A percentile compares a stretch with the other conserved stretches of the same genome.
These are phyloP conservation scores for Aspergillus ruber DNA, from an alignment of 2,329 filamentous ascomycete genomes.

Conservation along the genomic window DNA sequence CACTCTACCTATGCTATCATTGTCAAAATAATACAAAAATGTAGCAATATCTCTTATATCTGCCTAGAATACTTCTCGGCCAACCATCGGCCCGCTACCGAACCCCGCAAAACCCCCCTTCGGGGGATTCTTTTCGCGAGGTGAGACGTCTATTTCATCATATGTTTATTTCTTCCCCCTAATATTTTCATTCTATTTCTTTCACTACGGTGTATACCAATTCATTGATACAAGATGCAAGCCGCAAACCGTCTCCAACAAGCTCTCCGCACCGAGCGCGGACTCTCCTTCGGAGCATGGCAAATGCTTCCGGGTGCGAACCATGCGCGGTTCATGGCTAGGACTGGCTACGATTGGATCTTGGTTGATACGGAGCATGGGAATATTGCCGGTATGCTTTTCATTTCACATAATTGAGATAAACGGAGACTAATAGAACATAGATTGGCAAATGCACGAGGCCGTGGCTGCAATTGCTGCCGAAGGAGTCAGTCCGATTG, in stretches of 20 bases:
- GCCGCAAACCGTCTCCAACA: conserved; percentile 48
- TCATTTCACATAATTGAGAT: neutral
- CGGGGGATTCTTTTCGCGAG: conserved; percentile 1
- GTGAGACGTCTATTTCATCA: neutral
- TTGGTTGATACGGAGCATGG: conserved; percentile 52
- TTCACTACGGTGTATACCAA: neutral
- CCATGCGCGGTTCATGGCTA: conserved; percentile 47
- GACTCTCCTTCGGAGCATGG: conserved; percentile 51
- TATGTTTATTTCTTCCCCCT: neutral
- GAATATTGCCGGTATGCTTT: conserved; percentile 45
- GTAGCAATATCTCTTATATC: too few species aligned
- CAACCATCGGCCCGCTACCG: neutral
- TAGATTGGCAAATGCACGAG: conserved; percentile 47
- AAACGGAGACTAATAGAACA: neutral
- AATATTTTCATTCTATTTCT: neutral
- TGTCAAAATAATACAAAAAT: too few species aligned
- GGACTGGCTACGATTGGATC: conserved; percentile 49
- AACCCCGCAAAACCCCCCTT: neutral
- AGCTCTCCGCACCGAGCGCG: conserved; percentile 42
- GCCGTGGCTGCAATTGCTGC: conserved; percentile 44
- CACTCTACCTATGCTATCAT: too few species aligned
- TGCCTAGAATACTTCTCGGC: too few species aligned
- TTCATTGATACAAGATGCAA: conserved; percentile 40
- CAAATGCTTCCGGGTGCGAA: conserved; percentile 54
- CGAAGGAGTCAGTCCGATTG: conserved; percentile 38